Conservation (phyloP, 2,329 filamentous ascomycete species). For the Apiospora sp. region DNA sequence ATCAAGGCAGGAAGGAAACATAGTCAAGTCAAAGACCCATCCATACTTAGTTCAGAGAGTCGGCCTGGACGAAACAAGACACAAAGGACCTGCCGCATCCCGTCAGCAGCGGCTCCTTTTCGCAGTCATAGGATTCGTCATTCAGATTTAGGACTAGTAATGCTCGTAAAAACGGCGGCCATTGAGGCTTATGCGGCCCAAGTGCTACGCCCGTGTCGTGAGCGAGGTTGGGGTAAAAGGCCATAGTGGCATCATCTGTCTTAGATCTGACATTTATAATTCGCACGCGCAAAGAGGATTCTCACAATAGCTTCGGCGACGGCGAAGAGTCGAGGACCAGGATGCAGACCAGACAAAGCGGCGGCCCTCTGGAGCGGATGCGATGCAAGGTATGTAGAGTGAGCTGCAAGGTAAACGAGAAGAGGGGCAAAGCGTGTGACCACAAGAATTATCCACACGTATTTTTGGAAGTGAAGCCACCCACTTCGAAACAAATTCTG, state of each 20-base stretch:
- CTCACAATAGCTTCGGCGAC: constrained; percentile 24
- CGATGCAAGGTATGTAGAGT: background rate
- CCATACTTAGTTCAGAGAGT: background rate
- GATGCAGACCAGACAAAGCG: constrained; percentile 6
- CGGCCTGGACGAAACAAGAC: background rate
- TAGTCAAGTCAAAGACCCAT: constrained; percentile 3
- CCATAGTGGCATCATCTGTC: constrained; percentile 29
- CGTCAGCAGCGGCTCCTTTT: background rate
- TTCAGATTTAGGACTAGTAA: constrained; percentile 34
- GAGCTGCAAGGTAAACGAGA: constrained; percentile 6
- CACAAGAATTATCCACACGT: background rate
- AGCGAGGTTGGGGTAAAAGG: constrained; percentile 2
- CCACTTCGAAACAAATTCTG: constrained; percentile 1
- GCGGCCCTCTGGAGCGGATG: constrained; percentile 10
- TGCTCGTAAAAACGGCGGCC: background rate
- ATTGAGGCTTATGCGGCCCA: constrained; percentile 21
- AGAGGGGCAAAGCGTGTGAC: constrained; percentile 12
- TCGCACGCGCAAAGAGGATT: constrained; percentile 21
- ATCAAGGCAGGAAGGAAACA: constrained; percentile 6
- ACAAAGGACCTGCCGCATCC: background rate
- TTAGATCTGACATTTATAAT: constrained; percentile 23
- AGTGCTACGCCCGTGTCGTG: constrained; percentile 2
- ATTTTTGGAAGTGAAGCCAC: background rate
- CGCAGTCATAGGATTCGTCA: constrained; percentile 27
- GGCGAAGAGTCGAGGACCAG: background rate